Conservation (phyloP, 805 yeast species). For the Yamadazyma sp. region DNA sequence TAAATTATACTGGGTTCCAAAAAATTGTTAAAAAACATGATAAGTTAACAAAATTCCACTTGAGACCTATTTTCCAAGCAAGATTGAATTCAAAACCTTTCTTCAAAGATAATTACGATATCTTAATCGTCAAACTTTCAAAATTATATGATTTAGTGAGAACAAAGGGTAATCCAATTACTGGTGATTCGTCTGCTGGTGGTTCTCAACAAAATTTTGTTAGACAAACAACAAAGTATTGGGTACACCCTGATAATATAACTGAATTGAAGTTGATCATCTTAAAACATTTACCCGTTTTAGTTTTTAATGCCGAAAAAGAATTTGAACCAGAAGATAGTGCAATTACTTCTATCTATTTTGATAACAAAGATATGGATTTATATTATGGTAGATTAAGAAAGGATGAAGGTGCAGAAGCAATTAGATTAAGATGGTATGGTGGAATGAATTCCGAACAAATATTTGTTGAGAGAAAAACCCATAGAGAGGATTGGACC, state of each 20-base stretch:
- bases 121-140: slow-evolving; percentile 82
- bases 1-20: slow-evolving; percentile 96
- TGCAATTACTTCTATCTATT: slow-evolving; percentile 95
- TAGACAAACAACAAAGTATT: slow-evolving; percentile 96
- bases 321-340: slow-evolving; percentile 93
- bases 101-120: slow-evolving; percentile 92
- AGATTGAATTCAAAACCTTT: slow-evolving; percentile 92
- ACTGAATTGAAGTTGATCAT: slow-evolving; percentile 92
- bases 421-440: slow-evolving; percentile 97
- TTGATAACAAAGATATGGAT: slow-evolving; percentile 85
- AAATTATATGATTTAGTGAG: slow-evolving; percentile 88
- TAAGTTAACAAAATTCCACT: slow-evolving; percentile 66
- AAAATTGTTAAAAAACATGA: slow-evolving; percentile 96
- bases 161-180: slow-evolving; percentile 92
- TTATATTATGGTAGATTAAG: slow-evolving; percentile 90
- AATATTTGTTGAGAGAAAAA: slow-evolving; percentile 93
- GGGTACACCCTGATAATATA: slow-evolving; percentile 99
- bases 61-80: slow-evolving; percentile 91
- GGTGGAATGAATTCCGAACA: slow-evolving; percentile 95
- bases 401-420: slow-evolving; percentile 98
- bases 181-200: slow-evolving; percentile 97
- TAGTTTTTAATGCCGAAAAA: slow-evolving; percentile 94
- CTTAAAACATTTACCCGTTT: slow-evolving; percentile 91
- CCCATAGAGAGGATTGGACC: slow-evolving; percentile 99
- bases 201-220: slow-evolving; percentile 97